phyloP scores from a whole-genome alignment of 1,139 yeast species.

The Suzukiozyma palmioleophila region DNA sequence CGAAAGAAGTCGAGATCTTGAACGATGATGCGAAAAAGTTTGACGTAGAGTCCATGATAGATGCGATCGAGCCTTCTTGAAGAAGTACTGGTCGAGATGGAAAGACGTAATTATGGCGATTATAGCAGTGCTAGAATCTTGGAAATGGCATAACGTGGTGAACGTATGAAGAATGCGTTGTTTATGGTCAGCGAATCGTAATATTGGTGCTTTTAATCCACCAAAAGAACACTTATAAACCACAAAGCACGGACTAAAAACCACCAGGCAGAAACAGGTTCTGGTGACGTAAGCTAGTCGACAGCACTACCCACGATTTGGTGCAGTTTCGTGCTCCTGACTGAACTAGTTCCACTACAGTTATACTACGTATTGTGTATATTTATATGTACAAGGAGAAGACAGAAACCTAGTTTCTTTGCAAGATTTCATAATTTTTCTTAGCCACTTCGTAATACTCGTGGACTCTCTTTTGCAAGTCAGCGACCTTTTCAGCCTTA shows the following conservation, averaged over 20 bases:
- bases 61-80: slow-evolving; percentile 12
- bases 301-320: too few species aligned
- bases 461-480: slow-evolving; percentile 40
- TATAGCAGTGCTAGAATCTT: too few species aligned
- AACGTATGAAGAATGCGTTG: slow-evolving; percentile 11
- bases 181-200: too few species aligned
- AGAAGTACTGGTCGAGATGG: too few species aligned
- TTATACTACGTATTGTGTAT: background rate
- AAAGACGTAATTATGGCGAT: too few species aligned
- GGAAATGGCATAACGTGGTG: slow-evolving; percentile 14
- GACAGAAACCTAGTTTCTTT: background rate
- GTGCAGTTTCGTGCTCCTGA: too few species aligned
- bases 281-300: too few species aligned
- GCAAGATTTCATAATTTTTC: slow-evolving; percentile 25
- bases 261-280: too few species aligned
- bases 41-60: slow-evolving; percentile 4
- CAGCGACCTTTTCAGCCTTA: slow-evolving; percentile 29
- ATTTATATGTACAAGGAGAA: slow-evolving; percentile 1
- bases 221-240: too few species aligned
- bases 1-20: slow-evolving; percentile 27
- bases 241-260: too few species aligned
- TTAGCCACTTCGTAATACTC: slow-evolving; percentile 40
- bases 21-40: slow-evolving; percentile 12
- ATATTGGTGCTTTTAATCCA: too few species aligned
- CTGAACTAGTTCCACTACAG: too few species aligned